Percentiles rank a stretch among this genome's conserved stretches.
Conservation (phyloP, 2,329 filamentous ascomycete genomes). For the Endothia cerciana region DNA sequence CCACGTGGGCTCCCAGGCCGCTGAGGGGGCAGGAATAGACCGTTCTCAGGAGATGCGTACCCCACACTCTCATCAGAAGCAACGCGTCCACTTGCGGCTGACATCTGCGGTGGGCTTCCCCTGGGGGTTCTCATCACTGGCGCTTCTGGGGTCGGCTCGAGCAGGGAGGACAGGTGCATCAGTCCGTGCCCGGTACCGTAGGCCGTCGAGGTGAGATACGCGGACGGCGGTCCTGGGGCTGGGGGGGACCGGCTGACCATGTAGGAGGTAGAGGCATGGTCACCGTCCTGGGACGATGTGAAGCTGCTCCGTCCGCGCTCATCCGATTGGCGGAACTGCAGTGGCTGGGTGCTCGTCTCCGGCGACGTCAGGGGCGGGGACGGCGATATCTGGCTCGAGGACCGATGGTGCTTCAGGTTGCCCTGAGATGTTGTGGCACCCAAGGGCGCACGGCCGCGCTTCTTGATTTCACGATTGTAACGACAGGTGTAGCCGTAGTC, state of each 20-base stretch:
- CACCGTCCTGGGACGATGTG: conserved; percentile 13
- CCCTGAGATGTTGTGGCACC: conserved; percentile 3
- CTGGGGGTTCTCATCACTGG: conserved; percentile 17
- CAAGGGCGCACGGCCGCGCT: conserved; percentile 40
- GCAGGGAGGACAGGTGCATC: conserved; percentile 31
- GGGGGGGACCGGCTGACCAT: conserved; percentile 18
- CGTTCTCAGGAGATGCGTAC: conserved; percentile 36
- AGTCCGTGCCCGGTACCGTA: conserved; percentile 22
- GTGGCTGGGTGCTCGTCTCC: conserved; percentile 17
- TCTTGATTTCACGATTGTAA: conserved; percentile 44
- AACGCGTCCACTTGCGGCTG: conserved; percentile 17
- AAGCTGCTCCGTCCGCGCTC: conserved; percentile 19
- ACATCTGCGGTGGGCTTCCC: conserved; percentile 23
- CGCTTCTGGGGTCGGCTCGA: conserved; percentile 25
- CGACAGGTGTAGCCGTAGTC: conserved; percentile 45
- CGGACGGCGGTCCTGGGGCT: conserved; percentile 3
- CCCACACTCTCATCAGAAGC: conserved; percentile 37
- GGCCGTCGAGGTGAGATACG: conserved; percentile 24
- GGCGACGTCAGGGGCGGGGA: conserved; percentile 26
- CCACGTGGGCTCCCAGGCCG: not conserved
- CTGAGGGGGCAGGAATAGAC: conserved; percentile 12
- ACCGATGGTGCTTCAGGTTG: conserved; percentile 9
- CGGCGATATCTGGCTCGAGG: conserved; percentile 18
- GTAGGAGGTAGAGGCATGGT: conserved; percentile 13
- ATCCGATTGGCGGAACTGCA: conserved; percentile 14